phyloP scores from a whole-genome alignment of 2,329 filamentous ascomycete species.

The Talaromyces pinophilus region DNA sequence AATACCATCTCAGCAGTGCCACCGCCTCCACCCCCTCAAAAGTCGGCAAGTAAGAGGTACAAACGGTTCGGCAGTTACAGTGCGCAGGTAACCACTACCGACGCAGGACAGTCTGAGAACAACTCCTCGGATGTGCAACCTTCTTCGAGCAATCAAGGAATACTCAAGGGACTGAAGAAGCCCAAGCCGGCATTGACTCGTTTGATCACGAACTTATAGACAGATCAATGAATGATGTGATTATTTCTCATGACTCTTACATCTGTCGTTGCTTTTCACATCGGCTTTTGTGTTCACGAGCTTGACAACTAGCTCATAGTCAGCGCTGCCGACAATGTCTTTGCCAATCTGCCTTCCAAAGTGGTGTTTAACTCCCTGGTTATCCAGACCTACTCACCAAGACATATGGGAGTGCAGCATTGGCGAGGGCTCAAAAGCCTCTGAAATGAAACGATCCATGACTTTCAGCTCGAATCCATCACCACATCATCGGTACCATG shows the following conservation, averaged over 20 bases:
- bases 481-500: not conserved
- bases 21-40: slow-evolving; percentile 4
- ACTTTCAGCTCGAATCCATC: not conserved
- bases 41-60: slow-evolving; percentile 3
- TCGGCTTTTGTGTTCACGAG: not conserved
- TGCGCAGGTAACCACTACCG: not conserved
- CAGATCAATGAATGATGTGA: not conserved
- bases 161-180: slow-evolving; percentile 18
- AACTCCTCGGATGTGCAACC: not conserved
- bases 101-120: not conserved
- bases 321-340: not conserved
- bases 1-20: not conserved
- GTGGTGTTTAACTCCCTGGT: not conserved
- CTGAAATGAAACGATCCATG: not conserved
- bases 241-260: not conserved
- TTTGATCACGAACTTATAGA: slow-evolving; percentile 35
- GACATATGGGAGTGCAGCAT: not conserved
- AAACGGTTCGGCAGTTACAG: not conserved
- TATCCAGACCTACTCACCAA: not conserved
- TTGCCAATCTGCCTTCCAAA: not conserved
- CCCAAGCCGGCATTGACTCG: slow-evolving; percentile 40
- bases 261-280: not conserved
- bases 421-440: not conserved
- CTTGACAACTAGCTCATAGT: not conserved
- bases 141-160: not conserved